Evolutionary conservation across 2,329 filamentous ascomycete genomes (phyloP).

Genomic region (Cercospora berteroae): DNA sequence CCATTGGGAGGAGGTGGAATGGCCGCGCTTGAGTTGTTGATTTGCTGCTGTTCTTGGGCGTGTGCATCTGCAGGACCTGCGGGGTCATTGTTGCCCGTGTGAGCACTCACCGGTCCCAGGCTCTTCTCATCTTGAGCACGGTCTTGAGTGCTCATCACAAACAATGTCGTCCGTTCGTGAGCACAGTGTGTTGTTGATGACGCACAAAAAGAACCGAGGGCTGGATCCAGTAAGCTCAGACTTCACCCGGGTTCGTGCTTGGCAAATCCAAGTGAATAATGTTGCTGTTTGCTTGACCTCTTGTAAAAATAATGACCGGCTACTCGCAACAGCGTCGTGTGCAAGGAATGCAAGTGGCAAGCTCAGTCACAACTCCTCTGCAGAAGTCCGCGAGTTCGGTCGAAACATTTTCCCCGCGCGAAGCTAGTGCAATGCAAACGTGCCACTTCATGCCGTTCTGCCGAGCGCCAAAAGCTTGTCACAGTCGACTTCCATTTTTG

Average conservation of each 20-base stretch:
- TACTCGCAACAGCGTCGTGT: not conserved
- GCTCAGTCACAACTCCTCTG: not conserved
- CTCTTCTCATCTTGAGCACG: not conserved
- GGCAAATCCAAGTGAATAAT: conserved; percentile 8
- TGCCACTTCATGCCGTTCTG: not conserved
- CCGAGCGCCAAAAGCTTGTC: conserved; percentile 5
- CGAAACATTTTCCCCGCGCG: not conserved
- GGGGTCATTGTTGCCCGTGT: not conserved
- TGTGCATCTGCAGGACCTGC: not conserved
- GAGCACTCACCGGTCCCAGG: not conserved
- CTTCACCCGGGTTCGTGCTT: not conserved
- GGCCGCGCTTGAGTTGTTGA: not conserved
- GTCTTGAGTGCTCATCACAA: not conserved
- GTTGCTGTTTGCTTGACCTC: not conserved
- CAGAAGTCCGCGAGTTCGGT: not conserved
- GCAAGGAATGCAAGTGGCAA: not conserved
- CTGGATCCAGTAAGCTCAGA: not conserved
- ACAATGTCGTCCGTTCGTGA: not conserved
- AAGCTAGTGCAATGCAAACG: conserved; percentile 3
- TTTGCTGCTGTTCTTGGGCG: not conserved
- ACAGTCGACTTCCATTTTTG: not conserved
- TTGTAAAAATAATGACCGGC: not conserved
- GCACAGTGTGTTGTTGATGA: not conserved
- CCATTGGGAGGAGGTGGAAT: conserved; percentile 44
- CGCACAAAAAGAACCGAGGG: not conserved